Percentiles rank a stretch among this genome's conserved stretches.
Evolutionary conservation across 2,329 filamentous ascomycete species (phyloP).

Genomic region (Camillea tinctor): DNA sequence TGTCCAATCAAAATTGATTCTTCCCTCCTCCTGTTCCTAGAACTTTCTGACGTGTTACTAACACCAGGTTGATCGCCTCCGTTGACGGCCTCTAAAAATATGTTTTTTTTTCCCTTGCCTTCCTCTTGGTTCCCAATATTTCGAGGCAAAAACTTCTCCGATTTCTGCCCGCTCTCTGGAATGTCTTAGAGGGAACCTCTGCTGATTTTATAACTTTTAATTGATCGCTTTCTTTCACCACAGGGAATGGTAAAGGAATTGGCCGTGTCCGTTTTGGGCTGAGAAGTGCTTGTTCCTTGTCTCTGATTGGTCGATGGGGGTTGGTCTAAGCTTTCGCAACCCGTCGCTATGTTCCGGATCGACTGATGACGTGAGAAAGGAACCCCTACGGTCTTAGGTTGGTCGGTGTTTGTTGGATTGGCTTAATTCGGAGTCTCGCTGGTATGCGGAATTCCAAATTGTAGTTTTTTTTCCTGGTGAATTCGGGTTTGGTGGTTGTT

Average conservation of each 20-base stretch:
- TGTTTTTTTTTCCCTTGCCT: neutral
- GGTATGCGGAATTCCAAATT: too few relatives aligned
- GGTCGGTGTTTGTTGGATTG: neutral
- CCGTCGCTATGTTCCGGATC: neutral
- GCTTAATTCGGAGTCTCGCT: neutral
- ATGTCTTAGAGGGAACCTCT: neutral
- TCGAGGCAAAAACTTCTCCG: neutral
- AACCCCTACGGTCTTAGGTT: neutral
- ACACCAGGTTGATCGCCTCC: neutral
- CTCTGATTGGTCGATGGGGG: conserved; percentile 8
- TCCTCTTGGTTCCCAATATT: too few relatives aligned
- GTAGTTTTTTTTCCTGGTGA: too few relatives aligned
- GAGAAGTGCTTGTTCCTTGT: conserved; percentile 2
- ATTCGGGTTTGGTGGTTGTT: too few relatives aligned
- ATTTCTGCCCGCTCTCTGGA: neutral
- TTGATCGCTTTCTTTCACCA: neutral
- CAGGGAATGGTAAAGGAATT: neutral
- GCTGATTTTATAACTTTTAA: neutral
- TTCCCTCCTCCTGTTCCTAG: neutral
- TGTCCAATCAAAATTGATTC: neutral
- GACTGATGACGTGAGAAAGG: neutral
- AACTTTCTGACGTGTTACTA: neutral
- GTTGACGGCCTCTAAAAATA: too few relatives aligned
- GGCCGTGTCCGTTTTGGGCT: conserved; percentile 6
- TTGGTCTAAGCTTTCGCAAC: neutral